A percentile compares a stretch with the other conserved stretches of the same genome.
Evolutionary conservation across 768 basidiomycete genomes (phyloP).

Genomic region (Floccularia luteovirens): DNA sequence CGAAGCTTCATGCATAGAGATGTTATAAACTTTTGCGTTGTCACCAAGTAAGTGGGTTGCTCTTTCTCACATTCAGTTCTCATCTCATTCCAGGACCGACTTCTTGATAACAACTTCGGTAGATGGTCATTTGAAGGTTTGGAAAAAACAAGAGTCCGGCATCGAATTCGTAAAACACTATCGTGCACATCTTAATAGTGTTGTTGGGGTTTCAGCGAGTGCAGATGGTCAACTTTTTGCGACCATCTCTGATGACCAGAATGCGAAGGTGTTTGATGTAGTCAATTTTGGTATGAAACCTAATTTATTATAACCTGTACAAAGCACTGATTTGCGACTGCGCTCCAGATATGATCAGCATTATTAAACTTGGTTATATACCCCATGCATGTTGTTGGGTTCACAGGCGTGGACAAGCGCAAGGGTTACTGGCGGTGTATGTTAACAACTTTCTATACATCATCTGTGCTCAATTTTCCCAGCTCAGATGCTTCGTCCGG

Average conservation of each 20-base stretch:
- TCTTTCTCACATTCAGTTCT: neutral
- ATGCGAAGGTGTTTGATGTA: slow-evolving; percentile 94
- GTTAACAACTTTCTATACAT: slow-evolving; percentile 13
- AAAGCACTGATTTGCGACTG: too few relatives aligned
- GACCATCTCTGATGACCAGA: slow-evolving; percentile 86
- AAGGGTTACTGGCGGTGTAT: slow-evolving; percentile 83
- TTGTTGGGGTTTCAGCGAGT: slow-evolving; percentile 77
- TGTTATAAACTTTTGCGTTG: slow-evolving; percentile 77
- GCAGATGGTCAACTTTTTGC: slow-evolving; percentile 91
- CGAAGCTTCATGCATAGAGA: slow-evolving; percentile 99
- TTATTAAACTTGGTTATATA: slow-evolving; percentile 80
- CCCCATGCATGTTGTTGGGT: slow-evolving; percentile 96
- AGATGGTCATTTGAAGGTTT: slow-evolving; percentile 95
- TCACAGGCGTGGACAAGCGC: slow-evolving; percentile 81
- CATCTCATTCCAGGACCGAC: slow-evolving; percentile 56
- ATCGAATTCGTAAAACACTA: slow-evolving; percentile 99
- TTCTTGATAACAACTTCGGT: slow-evolving; percentile 92
- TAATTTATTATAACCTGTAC: neutral
- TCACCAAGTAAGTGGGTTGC: slow-evolving; percentile 66
- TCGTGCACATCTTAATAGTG: slow-evolving; percentile 79
- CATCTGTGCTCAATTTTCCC: slow-evolving; percentile 3
- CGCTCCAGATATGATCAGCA: slow-evolving; percentile 92
- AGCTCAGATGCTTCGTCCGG: slow-evolving; percentile 78
- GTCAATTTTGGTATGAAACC: slow-evolving; percentile 83
- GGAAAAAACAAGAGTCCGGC: slow-evolving; percentile 95